A percentile compares a stretch with the other conserved stretches of the same genome.
Conservation (phyloP, 371 early-diverging fungal species). For the Apophysomyces trapeziformis region DNA sequence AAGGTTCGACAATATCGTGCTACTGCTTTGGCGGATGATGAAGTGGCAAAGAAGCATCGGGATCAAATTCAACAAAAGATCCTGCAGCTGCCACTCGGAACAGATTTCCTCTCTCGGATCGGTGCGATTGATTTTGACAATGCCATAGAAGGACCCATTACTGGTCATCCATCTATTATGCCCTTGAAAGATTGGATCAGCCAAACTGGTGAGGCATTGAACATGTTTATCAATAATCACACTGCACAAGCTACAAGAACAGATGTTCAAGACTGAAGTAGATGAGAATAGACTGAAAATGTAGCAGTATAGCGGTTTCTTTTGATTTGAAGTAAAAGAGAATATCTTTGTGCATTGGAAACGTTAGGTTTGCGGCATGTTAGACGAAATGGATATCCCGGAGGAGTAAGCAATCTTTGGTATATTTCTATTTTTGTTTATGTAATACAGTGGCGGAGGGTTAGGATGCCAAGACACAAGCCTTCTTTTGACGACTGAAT, state of each 20-base stretch:
- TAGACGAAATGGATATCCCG: background rate
- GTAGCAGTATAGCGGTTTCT: too few species aligned
- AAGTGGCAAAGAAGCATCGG: slow-evolving; percentile 12
- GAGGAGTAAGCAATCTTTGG: background rate
- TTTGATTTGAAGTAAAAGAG: background rate
- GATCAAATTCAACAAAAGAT: slow-evolving; percentile 31
- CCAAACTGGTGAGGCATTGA: slow-evolving; percentile 17
- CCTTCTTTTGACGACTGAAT: slow-evolving; percentile 40
- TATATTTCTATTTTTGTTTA: background rate
- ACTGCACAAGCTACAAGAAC: too few species aligned
- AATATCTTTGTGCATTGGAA: background rate
- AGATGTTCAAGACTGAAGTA: too few species aligned
- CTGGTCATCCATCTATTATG: slow-evolving; percentile 29
- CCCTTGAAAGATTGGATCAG: slow-evolving; percentile 29
- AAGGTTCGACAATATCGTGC: slow-evolving; percentile 9
- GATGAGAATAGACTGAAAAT: too few species aligned
- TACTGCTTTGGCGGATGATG: slow-evolving; percentile 4
- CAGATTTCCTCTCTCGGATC: slow-evolving; percentile 32
- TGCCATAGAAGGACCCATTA: slow-evolving; percentile 30
- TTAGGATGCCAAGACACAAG: slow-evolving; percentile 32
- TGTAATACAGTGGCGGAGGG: background rate
- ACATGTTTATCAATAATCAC: background rate
- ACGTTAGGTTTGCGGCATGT: background rate
- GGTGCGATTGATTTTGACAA: slow-evolving; percentile 27
- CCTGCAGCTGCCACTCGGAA: slow-evolving; percentile 35